These are phyloP conservation scores for Limonomyces culmigenus DNA, from an alignment of 1,284 basidiomycete species.

Conservation along the genomic window DNA sequence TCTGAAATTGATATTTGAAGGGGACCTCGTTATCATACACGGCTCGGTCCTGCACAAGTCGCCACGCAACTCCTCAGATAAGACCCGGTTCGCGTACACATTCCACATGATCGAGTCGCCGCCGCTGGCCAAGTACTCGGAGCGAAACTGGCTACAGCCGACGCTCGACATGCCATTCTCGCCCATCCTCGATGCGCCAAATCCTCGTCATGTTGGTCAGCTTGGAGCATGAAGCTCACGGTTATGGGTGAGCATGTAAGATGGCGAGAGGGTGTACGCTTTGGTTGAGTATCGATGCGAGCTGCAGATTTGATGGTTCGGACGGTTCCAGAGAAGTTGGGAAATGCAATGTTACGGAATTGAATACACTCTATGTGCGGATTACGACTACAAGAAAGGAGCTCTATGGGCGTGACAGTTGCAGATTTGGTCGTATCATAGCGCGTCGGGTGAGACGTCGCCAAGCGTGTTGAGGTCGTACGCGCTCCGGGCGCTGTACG, in stretches of 20 bases:
- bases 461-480: conserved; percentile 47
- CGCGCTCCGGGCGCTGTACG: conserved; percentile 40
- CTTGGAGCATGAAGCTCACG: too few species aligned
- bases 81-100: conserved; percentile 81
- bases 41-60: conserved; percentile 83
- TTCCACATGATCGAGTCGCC: conserved; percentile 82
- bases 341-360: too few species aligned
- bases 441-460: conserved; percentile 64
- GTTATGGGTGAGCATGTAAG: too few species aligned
- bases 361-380: too few species aligned
- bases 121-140: conserved; percentile 48
- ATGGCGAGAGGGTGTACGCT: too few species aligned
- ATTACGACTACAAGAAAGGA: too few species aligned
- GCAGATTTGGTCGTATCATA: too few species aligned
- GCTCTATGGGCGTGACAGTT: conserved; percentile 22
- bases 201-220: too few species aligned
- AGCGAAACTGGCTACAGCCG: conserved; percentile 84
- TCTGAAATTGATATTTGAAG: conserved; percentile 19
- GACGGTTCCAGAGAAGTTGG: too few species aligned
- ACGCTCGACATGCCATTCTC: conserved; percentile 70
- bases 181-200: conserved; percentile 29
- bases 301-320: too few species aligned
- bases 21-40: conserved; percentile 80
- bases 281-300: too few species aligned
- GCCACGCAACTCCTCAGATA: conserved; percentile 54